These are phyloP conservation scores for Pleurotus tuber-regium DNA, from an alignment of 768 basidiomycete species.

Conservation along the genomic window DNA sequence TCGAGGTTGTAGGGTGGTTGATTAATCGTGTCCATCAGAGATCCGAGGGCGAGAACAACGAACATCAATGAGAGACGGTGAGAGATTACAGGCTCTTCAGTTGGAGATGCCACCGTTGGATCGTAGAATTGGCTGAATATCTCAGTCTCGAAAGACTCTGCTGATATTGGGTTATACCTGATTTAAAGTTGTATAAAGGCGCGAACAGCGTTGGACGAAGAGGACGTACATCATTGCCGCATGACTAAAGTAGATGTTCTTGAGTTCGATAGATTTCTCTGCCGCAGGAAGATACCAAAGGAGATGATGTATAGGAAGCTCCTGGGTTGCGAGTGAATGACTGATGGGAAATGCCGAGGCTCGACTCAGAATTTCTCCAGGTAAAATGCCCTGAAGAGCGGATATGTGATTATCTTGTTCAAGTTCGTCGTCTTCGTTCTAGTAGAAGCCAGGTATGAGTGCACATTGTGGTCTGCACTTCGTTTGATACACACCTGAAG, in stretches of 20 bases:
- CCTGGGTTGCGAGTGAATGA: slow-evolving; percentile 31
- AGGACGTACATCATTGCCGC: slow-evolving; percentile 69
- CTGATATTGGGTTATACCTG: slow-evolving; percentile 69
- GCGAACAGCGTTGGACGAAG: not conserved
- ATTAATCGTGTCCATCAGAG: slow-evolving; percentile 50
- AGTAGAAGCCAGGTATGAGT: slow-evolving; percentile 13
- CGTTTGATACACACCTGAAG: slow-evolving; percentile 50
- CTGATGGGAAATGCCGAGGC: slow-evolving; percentile 68
- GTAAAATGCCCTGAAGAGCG: slow-evolving; percentile 53
- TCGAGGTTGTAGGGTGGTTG: slow-evolving; percentile 60
- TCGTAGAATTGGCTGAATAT: slow-evolving; percentile 59
- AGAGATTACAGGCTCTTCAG: slow-evolving; percentile 50
- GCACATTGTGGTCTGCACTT: not conserved
- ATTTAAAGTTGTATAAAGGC: no score
- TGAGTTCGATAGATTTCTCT: slow-evolving; percentile 58
- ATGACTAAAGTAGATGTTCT: slow-evolving; percentile 57
- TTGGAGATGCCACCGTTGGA: slow-evolving; percentile 36
- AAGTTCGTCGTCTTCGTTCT: slow-evolving; percentile 62
- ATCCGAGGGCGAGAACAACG: slow-evolving; percentile 66
- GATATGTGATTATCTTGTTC: slow-evolving; percentile 46
- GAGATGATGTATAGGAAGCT: slow-evolving; percentile 49
- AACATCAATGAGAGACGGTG: slow-evolving; percentile 65
- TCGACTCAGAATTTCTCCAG: slow-evolving; percentile 59
- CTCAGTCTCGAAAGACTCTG: slow-evolving; percentile 58
- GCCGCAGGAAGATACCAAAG: slow-evolving; percentile 69